Conservation (phyloP, 2,329 filamentous ascomycete species). For the Diaporthe sp. region DNA sequence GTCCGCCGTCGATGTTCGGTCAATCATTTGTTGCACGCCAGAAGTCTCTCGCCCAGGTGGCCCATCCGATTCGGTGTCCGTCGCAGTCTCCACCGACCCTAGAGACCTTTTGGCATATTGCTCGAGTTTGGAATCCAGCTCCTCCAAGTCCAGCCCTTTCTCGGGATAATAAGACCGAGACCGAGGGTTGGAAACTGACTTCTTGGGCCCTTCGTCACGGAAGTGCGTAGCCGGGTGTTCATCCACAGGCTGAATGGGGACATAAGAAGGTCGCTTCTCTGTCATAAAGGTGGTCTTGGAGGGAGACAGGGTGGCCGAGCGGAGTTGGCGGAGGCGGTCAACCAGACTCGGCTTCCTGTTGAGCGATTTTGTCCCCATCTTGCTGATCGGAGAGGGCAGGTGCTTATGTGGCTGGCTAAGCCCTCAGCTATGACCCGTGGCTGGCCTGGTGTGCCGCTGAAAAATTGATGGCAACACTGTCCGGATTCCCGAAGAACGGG, state of each 20-base stretch:
- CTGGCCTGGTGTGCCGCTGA: not conserved
- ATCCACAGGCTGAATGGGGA: not conserved
- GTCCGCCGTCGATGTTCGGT: constrained; percentile 10
- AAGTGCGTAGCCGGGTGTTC: not conserved
- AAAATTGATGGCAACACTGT: not conserved
- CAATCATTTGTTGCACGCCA: no score
- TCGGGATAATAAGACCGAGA: not conserved
- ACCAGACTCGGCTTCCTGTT: constrained; percentile 37
- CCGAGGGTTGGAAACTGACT: not conserved
- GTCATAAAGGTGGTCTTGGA: not conserved
- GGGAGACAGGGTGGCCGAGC: not conserved
- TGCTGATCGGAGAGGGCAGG: not conserved
- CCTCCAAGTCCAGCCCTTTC: constrained; percentile 13
- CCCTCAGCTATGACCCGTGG: not conserved
- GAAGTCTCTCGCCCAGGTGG: not conserved
- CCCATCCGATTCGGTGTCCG: not conserved
- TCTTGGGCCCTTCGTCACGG: not conserved
- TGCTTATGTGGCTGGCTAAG: not conserved
- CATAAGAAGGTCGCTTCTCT: constrained; percentile 12
- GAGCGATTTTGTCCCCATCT: not conserved
- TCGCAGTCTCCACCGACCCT: not conserved
- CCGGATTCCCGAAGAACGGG: not conserved
- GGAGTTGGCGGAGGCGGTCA: constrained; percentile 38
- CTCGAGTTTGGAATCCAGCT: constrained; percentile 35
- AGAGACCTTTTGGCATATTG: constrained; percentile 2